Evolutionary conservation across 345 rosid genomes (phyloP).

Genomic region (Murraya koenigii): DNA sequence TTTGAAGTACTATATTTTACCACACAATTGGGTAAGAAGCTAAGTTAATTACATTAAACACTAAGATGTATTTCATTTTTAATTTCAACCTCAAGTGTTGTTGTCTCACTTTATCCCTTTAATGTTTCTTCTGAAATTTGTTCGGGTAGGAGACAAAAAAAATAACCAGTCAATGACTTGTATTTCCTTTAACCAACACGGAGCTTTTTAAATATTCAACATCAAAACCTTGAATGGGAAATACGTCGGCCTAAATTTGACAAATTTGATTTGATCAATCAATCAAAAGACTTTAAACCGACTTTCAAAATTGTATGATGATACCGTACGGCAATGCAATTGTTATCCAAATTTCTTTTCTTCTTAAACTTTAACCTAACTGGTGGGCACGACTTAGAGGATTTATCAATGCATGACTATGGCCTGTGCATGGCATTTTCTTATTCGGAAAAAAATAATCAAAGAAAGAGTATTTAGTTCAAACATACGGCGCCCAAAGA

Average conservation of each 20-base stretch:
- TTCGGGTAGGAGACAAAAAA: neutral
- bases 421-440: neutral
- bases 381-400: neutral
- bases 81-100: too few relatives aligned
- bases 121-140: constrained; percentile 9
- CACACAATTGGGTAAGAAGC: too few relatives aligned
- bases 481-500: constrained; percentile 21
- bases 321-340: constrained; percentile 8
- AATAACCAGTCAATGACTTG: neutral
- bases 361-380: neutral
- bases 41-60: too few relatives aligned
- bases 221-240: constrained; percentile 1
- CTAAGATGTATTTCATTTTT: too few relatives aligned
- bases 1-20: too few relatives aligned
- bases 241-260: constrained; percentile 23
- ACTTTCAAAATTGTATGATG: neutral
- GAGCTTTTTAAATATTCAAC: neutral
- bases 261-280: neutral
- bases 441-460: neutral
- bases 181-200: neutral
- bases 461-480: constrained; percentile 4
- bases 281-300: neutral
- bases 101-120: neutral
- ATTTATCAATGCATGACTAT: neutral
- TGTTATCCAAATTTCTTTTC: neutral